Percentiles rank a stretch among this genome's conserved stretches.
Evolutionary conservation across 495 filamentous ascomycete genomes (phyloP).

Genomic region (Neurospora sublineolata): DNA sequence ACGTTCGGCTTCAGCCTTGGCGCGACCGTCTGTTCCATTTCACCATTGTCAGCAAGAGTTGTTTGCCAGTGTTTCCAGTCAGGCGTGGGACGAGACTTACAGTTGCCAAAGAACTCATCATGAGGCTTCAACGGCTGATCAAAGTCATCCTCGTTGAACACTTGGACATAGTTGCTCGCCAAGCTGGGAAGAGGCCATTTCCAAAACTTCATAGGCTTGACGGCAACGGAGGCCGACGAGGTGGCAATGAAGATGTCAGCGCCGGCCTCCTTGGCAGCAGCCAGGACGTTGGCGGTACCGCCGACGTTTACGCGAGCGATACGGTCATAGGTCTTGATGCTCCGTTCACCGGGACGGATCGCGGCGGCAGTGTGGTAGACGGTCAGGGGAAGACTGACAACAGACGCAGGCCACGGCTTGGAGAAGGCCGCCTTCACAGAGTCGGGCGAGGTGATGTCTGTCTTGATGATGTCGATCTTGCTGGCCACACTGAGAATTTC

Average conservation of each 20-base stretch:
- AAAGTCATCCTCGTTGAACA: constrained; percentile 35
- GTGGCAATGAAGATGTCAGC: constrained; percentile 49
- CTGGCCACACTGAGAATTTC: constrained; percentile 27
- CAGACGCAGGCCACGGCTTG: constrained; percentile 36
- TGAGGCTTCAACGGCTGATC: constrained; percentile 33
- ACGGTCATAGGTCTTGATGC: constrained; percentile 31
- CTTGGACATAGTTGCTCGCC: constrained; percentile 31
- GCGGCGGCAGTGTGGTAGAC: constrained; percentile 48
- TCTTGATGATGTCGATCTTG: constrained; percentile 35
- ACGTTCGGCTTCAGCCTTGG: constrained; percentile 44
- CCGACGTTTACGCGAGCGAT: constrained; percentile 45
- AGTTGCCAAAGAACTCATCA: constrained; percentile 44
- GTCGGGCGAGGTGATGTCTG: constrained; percentile 40
- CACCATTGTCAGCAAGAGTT: neutral
- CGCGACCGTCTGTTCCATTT: constrained; percentile 20
- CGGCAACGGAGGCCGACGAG: constrained; percentile 40
- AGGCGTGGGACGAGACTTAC: constrained; percentile 10
- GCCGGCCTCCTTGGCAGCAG: constrained; percentile 34
- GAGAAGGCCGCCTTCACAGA: constrained; percentile 37
- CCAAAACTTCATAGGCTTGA: constrained; percentile 36
- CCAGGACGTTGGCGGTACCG: constrained; percentile 47
- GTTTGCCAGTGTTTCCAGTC: neutral
- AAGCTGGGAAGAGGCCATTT: constrained; percentile 34
- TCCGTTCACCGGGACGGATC: constrained; percentile 40
- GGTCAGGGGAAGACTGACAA: constrained; percentile 38